Evolutionary conservation across 768 basidiomycete species (phyloP), one percentile per base, ranked within the genome.

Genomic region (Sistotremastrum niveocremeum): DNA sequence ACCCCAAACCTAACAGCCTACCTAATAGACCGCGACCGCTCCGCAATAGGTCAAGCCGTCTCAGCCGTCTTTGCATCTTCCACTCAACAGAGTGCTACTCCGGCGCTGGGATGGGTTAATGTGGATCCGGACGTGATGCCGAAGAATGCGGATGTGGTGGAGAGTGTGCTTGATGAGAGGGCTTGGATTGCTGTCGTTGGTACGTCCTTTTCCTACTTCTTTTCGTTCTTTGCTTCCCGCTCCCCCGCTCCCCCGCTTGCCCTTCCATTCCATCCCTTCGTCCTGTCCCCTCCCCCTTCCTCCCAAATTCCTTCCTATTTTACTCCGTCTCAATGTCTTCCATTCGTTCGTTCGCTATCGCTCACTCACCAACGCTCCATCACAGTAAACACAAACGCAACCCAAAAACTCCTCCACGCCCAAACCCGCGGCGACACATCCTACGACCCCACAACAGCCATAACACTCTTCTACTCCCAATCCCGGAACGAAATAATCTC

Each of bases 111-210:
- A 32, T 59, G 59, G 60, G 36, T 39, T 29, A 37, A 48, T 46
- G 41, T 58, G 36, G 50, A 54, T 37, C 47, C 57, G 8, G 11
- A 8, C 37, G 46, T 48, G 10, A 51, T 55, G n/a, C 56, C 62
- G 0, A 56, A 54, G 10, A 52, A 62, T 41, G 50, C 58, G 3
- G 54, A 56, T 37, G 55, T 71, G 37, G 58, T 54, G 8, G 10
- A 61, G 6, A 58, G 60, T 34, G 52, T 72, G 3, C 49, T 67
- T 4, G 51, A 69, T 12, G 64, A 70, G 41, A 54, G 59, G 3
- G 57, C 57, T 1, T 72, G 71, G 71, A 62, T 63, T 5, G 65
- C 65, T 3, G 59, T 72, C 5, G 65, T 69, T 40, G 57, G 64
- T 65, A 44, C 45, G 64, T 54, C 9, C n/a, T n/a, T n/a, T n/a